Evolutionary conservation across 1,284 basidiomycete species (phyloP).

Genomic region (Puccinia novopanici): DNA sequence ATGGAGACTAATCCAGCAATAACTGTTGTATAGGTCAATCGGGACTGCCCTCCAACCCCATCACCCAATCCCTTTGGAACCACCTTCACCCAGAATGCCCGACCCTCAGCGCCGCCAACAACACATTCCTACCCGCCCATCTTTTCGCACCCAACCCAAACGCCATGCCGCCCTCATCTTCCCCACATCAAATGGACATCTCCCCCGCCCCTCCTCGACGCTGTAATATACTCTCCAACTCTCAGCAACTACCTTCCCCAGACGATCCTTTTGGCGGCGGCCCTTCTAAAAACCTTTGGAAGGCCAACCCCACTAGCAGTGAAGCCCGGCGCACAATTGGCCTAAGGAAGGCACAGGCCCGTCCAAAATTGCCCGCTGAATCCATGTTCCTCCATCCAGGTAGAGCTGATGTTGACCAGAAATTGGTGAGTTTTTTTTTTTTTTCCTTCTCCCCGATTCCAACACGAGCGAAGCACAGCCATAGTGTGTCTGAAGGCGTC

Average conservation of each 20-base stretch:
- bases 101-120: not conserved
- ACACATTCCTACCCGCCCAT: slow-evolving; percentile 33
- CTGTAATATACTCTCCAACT: not conserved
- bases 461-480: too few species aligned
- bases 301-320: slow-evolving; percentile 21
- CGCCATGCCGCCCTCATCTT: slow-evolving; percentile 41
- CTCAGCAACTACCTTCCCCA: not conserved
- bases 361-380: slow-evolving; percentile 7
- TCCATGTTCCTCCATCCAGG: not conserved
- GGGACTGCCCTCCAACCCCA: slow-evolving; percentile 47
- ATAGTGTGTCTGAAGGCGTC: too few species aligned
- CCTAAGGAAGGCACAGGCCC: slow-evolving; percentile 6
- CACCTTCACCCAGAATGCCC: not conserved
- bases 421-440: slow-evolving; percentile 11
- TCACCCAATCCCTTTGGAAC: slow-evolving; percentile 39
- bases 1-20: too few species aligned
- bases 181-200: slow-evolving; percentile 45
- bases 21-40: slow-evolving; percentile 49
- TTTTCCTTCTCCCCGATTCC: not conserved
- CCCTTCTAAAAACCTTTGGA: slow-evolving; percentile 11
- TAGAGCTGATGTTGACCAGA: not conserved
- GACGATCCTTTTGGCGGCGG: slow-evolving; percentile 31
- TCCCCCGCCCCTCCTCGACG: slow-evolving; percentile 24
- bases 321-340: slow-evolving; percentile 35
- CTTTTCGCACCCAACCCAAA: slow-evolving; percentile 46